Evolutionary conservation across 305 asterid species (phyloP), one percentile per base, ranked within the genome.

Genomic region (Fraxinus greggii): DNA sequence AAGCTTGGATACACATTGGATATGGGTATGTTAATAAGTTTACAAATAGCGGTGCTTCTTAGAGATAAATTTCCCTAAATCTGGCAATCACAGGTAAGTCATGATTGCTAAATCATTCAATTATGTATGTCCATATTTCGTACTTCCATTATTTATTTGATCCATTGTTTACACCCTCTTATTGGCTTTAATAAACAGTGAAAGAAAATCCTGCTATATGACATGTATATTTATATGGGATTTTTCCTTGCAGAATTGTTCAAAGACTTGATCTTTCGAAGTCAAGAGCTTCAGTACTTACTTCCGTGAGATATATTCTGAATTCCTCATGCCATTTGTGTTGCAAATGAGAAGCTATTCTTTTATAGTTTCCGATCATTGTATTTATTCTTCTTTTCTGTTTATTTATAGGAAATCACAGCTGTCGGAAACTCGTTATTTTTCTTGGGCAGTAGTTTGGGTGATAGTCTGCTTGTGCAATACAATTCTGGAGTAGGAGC

Each of bases 391-490:
- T 80, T 28, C 40, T 67, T 2, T 48, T 86, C 83, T 78, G 79
- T 82, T 17, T 73, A 78, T 77, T 83, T 76, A 13, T 79, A 95
- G 99, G 98, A 89, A 85, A 88, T 94, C 79, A 91, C 98, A 65
- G 92, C 98, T 61, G 84, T 96, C 69, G 99, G 98, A 84, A 92
- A 91, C 84, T 94, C 98, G 23, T 91, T 96, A 79, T 89, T 96
- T 88, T 94, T 96, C 89, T 88, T 96, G 90, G 99, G 95, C 81
- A 96, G 99, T 90, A 97, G 98, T 74, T 86, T 96, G 88, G 99
- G 99, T 78, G 99, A 96, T 88, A 94, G 99, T 86, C 86, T 96
- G 83, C 99, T 96, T 26, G 99, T 96, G 84, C 99, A 96, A 81
- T 94, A 92, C 86, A 90, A 88, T 76, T 90, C 91, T 87, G 97